Evolutionary conservation across 2,329 filamentous ascomycete species (phyloP), one percentile per base, ranked within the genome.

Genomic region (Fusarium oligoseptatum): DNA sequence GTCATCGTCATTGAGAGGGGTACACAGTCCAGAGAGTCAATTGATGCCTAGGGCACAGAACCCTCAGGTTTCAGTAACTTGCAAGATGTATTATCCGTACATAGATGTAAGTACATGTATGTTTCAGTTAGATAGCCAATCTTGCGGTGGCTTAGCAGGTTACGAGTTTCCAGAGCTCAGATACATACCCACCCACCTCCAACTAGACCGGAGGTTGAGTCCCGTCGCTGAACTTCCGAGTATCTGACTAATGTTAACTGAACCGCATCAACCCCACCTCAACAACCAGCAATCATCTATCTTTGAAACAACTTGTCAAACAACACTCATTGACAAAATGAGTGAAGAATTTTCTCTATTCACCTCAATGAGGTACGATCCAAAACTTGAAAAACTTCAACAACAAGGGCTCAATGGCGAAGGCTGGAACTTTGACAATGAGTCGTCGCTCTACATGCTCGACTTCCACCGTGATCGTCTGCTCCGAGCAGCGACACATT

Each of bases 381-480:
- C 88, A 17, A 79, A 80, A 2, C 87, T 96, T 41, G 78, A 84
- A 9, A 73, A 82, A 9, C 82, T 87, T 39, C 82, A 85, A 11
- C 82, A 82, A 64, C 82, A 79, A 37, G 81, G 80, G 2, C 80
- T 85, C 36, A 69, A 77, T 36, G 79, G 86, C 70, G 82, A 85
- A 45, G 88, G 86, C 20, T 92, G 87, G 84, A 91, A 91, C 77
- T 86, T 84, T 76, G 73, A 78, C 29, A 83, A 85, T 29, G 79
- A 84, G 8, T 93, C 91, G 10, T 89, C 92, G 0, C 92, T 94
- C 76, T 97, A 97, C 82, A 94, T 97, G 88, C 88, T 97, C 17
- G 87, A 91, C 67, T 92, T 92, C 76, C 95, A 98, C 81, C 90
- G 91, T 55, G 93, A 95, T 80, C 92, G 95, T 63, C 89, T 98